A percentile compares a stretch with the other conserved stretches of the same genome.
Evolutionary conservation across 139 green algal genomes (phyloP).

Genomic region (Closterium sp.): DNA sequence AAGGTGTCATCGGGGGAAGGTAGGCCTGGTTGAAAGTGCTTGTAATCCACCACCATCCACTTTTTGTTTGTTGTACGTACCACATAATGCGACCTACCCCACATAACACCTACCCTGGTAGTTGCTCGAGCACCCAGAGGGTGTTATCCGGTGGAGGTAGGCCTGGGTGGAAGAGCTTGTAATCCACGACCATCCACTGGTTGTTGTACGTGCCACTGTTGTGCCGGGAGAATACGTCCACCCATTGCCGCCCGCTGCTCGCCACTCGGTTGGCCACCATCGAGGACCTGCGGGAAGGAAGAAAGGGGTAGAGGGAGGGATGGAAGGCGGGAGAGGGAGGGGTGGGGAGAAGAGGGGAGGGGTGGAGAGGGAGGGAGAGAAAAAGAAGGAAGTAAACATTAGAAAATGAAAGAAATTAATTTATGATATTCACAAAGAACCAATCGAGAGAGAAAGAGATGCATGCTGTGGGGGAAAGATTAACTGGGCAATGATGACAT

Average conservation of each 20-base stretch:
- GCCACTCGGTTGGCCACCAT: conserved; percentile 66
- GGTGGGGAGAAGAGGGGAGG: background rate
- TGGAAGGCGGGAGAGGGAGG: no score
- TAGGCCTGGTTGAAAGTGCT: conserved; percentile 63
- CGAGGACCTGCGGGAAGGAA: background rate
- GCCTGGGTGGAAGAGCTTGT: conserved; percentile 68
- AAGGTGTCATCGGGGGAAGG: background rate
- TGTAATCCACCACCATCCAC: conserved; percentile 78
- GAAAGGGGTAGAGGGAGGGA: background rate
- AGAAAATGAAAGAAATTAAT: no score
- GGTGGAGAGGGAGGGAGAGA: background rate
- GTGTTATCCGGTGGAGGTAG: conserved; percentile 17
- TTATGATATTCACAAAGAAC: no score
- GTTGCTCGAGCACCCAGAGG: no score
- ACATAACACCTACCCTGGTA: no score
- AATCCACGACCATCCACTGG: conserved; percentile 77
- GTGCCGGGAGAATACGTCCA: conserved; percentile 53
- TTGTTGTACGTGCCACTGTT: conserved; percentile 77
- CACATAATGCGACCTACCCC: no score
- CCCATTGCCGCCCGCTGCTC: conserved; percentile 58
- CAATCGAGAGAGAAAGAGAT: no score
- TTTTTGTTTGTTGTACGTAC: conserved; percentile 77
- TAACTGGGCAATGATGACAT: no score
- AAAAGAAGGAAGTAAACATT: background rate
- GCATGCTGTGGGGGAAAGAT: no score